phyloP scores from a whole-genome alignment of 805 yeast genomes.

The Lipomyces yamadae region DNA sequence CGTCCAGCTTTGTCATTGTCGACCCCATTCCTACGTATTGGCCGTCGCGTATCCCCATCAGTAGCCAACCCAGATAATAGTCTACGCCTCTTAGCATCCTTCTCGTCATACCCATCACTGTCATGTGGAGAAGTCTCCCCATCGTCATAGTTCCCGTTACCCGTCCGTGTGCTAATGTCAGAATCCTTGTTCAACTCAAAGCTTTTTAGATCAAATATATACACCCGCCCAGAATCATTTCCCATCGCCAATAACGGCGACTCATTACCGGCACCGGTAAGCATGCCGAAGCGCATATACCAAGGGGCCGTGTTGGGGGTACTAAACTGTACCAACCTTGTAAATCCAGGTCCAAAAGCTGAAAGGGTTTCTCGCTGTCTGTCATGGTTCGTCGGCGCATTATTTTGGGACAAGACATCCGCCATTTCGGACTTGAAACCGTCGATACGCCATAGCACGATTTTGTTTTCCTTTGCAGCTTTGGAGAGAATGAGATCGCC shows the following conservation, averaged over 20 bases:
- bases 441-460: slow-evolving; percentile 33
- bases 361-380: slow-evolving; percentile 26
- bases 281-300: slow-evolving; percentile 35
- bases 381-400: slow-evolving; percentile 36
- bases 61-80: neutral
- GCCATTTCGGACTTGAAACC: slow-evolving; percentile 31
- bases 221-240: slow-evolving; percentile 27
- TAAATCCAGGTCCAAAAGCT: slow-evolving; percentile 30
- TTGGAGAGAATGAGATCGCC: slow-evolving; percentile 33
- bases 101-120: neutral
- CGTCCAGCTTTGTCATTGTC: neutral
- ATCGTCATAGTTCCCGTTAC: neutral
- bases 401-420: slow-evolving; percentile 18
- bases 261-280: slow-evolving; percentile 9
- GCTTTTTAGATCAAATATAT: slow-evolving; percentile 23
- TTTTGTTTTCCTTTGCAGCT: slow-evolving; percentile 33
- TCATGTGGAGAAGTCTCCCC: neutral
- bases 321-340: slow-evolving; percentile 26
- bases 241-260: slow-evolving; percentile 29
- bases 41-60: neutral
- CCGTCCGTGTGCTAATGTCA: neutral
- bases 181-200: slow-evolving; percentile 9
- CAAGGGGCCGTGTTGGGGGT: slow-evolving; percentile 33
- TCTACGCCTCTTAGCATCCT: neutral
- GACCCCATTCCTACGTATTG: neutral